Evolutionary conservation across 2,329 filamentous ascomycete genomes (phyloP).

Genomic region (Fusarium chuoi): DNA sequence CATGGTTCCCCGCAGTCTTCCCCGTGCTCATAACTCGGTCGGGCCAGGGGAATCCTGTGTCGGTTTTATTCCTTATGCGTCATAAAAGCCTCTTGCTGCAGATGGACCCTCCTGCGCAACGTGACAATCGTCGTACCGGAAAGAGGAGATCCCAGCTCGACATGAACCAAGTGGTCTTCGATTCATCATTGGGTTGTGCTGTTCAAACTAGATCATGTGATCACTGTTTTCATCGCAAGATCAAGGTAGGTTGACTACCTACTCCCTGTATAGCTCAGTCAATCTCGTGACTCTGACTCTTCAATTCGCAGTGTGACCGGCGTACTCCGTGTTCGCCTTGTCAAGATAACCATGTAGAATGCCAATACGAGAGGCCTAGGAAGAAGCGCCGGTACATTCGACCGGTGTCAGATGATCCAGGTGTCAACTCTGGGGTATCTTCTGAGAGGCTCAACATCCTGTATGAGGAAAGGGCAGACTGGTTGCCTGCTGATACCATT

Average conservation of each 20-base stretch:
- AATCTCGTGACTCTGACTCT: neutral
- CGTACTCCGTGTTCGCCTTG: neutral
- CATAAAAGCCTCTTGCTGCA: neutral
- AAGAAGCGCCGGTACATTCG: neutral
- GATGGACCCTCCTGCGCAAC: neutral
- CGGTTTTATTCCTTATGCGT: slow-evolving; percentile 1
- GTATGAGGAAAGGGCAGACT: neutral
- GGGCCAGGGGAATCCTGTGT: neutral
- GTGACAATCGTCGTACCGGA: neutral
- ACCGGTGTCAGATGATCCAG: neutral
- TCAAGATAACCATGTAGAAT: neutral
- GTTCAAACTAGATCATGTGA: neutral
- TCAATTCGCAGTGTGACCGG: neutral
- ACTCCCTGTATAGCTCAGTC: neutral
- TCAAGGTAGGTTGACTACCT: neutral
- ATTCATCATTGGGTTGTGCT: neutral
- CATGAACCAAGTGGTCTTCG: neutral
- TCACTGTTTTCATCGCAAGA: neutral
- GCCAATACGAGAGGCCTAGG: neutral
- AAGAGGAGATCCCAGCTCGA: neutral
- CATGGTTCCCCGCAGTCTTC: neutral
- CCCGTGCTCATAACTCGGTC: neutral
- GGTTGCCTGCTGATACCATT: neutral
- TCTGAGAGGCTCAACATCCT: neutral
- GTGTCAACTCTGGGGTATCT: neutral